Percentiles rank a stretch among this genome's conserved stretches.
These are phyloP conservation scores for Mrakia gelida DNA, from an alignment of 768 basidiomycete species.

Conservation along the genomic window DNA sequence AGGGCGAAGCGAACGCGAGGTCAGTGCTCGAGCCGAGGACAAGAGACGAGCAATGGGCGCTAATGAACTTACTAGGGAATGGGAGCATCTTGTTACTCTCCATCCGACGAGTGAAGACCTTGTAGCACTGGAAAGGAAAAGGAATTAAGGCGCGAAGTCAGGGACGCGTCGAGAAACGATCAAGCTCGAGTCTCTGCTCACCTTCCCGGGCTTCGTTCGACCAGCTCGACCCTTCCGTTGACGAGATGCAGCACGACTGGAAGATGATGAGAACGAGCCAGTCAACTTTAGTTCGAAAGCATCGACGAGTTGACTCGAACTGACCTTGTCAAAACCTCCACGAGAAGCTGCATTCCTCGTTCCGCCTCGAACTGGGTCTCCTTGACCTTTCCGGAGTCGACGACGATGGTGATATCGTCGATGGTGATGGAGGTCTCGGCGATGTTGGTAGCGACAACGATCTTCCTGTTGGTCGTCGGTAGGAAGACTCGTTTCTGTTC, in stretches of 20 bases:
- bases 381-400: slow-evolving; percentile 80
- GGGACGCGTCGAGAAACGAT: no score
- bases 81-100: slow-evolving; percentile 60
- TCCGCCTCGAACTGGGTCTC: slow-evolving; percentile 70
- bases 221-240: slow-evolving; percentile 89
- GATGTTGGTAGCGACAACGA: slow-evolving; percentile 86
- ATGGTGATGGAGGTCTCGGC: slow-evolving; percentile 60
- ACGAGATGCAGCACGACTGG: slow-evolving; percentile 62
- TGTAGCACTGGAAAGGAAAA: slow-evolving; percentile 57
- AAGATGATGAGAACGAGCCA: slow-evolving; percentile 48
- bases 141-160: no score
- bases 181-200: no score
- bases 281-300: neutral
- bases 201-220: slow-evolving; percentile 55
- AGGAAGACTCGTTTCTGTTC: slow-evolving; percentile 78
- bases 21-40: neutral
- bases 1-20: neutral
- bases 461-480: slow-evolving; percentile 62
- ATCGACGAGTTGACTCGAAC: no score
- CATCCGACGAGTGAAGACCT: slow-evolving; percentile 72
- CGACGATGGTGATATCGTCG: slow-evolving; percentile 70
- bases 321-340: slow-evolving; percentile 60
- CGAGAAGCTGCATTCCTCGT: slow-evolving; percentile 66
- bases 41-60: neutral
- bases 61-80: slow-evolving; percentile 47